These are phyloP conservation scores for Fragaria vesca DNA, from an alignment of 306 rosid species.

Conservation along the genomic window DNA sequence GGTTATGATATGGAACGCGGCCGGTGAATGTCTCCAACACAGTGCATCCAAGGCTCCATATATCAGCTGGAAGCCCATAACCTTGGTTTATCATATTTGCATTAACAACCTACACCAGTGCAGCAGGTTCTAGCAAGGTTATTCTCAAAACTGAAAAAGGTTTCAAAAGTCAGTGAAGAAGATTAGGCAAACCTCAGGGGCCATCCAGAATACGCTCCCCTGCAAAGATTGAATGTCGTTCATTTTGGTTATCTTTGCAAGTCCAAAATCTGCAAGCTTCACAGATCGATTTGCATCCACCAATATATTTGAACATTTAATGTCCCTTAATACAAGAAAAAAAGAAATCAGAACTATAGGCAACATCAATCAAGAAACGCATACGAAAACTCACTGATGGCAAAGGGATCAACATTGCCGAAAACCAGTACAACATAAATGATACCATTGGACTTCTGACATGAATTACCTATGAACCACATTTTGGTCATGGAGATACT, in stretches of 20 bases:
- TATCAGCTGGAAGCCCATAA: slow-evolving; percentile 86
- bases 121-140: neutral
- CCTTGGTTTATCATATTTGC: slow-evolving; percentile 45
- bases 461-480: slow-evolving; percentile 82
- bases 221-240: slow-evolving; percentile 53
- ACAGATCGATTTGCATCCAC: slow-evolving; percentile 87
- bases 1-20: slow-evolving; percentile 53
- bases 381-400: too few species aligned
- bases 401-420: neutral
- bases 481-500: slow-evolving; percentile 77
- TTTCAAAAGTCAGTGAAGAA: slow-evolving; percentile 17
- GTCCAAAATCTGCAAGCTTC: slow-evolving; percentile 92
- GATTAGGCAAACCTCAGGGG: slow-evolving; percentile 70
- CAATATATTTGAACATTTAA: slow-evolving; percentile 93
- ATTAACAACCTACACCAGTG: slow-evolving; percentile 61
- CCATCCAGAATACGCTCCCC: slow-evolving; percentile 82
- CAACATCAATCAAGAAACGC: too few species aligned
- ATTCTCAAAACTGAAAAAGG: neutral
- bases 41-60: slow-evolving; percentile 98
- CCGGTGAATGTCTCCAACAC: slow-evolving; percentile 88
- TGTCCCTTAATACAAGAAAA: slow-evolving; percentile 50
- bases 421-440: too few species aligned
- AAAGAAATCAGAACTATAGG: too few species aligned
- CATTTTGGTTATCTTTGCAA: too few species aligned
- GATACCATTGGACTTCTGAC: too few species aligned